These are phyloP conservation scores for Ophiosphaerella herpotricha DNA, from an alignment of 2,329 filamentous ascomycete species.

Conservation along the genomic window DNA sequence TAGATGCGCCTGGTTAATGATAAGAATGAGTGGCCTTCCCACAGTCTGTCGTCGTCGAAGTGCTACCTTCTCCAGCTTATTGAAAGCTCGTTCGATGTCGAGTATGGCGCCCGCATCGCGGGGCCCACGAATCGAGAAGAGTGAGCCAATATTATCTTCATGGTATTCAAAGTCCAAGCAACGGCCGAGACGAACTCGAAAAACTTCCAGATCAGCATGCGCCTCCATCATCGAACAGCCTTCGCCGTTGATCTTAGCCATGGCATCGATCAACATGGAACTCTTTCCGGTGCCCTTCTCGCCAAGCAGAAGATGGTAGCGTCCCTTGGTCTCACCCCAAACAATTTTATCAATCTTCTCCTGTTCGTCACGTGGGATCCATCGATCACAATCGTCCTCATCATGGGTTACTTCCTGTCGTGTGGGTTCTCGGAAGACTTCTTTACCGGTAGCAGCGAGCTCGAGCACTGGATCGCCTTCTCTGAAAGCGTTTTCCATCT, in stretches of 20 bases:
- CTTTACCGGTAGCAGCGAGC: constrained; percentile 53
- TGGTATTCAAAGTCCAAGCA: constrained; percentile 96
- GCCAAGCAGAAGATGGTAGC: constrained; percentile 89
- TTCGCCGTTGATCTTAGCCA: constrained; percentile 88
- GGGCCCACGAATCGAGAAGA: constrained; percentile 93
- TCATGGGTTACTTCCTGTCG: constrained; percentile 26
- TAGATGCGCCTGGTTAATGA: constrained; percentile 92
- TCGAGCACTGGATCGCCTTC: constrained; percentile 90
- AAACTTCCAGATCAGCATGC: constrained; percentile 92
- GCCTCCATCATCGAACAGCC: constrained; percentile 95
- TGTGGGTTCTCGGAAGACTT: constrained; percentile 35
- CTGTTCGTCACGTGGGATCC: constrained; percentile 87
- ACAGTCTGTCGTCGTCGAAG: constrained; percentile 67
- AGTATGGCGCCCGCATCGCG: constrained; percentile 89
- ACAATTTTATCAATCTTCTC: constrained; percentile 81
- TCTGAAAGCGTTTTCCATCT: constrained; percentile 90
- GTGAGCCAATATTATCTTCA: constrained; percentile 94
- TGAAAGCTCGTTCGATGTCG: constrained; percentile 94
- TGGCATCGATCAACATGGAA: constrained; percentile 93
- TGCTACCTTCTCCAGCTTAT: constrained; percentile 97
- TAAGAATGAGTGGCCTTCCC: constrained; percentile 78
- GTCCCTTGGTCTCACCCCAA: constrained; percentile 70
- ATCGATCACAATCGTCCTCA: constrained; percentile 65
- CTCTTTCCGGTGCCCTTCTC: constrained; percentile 98
- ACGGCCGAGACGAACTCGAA: constrained; percentile 89